Base-by-base conservation (phyloP, 768 basidiomycete genomes). In the Mycena capillaripes region DNA sequence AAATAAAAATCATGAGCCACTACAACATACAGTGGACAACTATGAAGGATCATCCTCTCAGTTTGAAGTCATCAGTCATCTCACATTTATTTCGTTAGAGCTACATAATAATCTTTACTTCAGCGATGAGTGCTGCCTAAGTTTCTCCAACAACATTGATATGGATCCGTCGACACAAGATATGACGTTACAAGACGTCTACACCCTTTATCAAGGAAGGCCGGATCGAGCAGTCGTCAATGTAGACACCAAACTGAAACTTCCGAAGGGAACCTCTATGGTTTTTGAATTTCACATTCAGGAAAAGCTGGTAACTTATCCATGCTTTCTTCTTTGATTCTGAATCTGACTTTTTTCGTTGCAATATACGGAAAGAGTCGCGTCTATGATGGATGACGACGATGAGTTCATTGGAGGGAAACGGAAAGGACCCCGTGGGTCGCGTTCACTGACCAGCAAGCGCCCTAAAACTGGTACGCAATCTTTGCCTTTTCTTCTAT, bases 181-280 rank as follows among this genome's bases (percentile, higher is more conserved):
- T 27, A 42, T 66, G 65, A 57, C 65, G 7, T 11, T 66, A 25
- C 65, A 66, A 19, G 29, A 34, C 10, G 19, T 66, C 5, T 66
- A 66, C n/a, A 42, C 25, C 9, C 34, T 30, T 4, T 66, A 66
- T 21, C 55, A 56, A 21, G 23, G 21, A 14, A 3, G 52, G 3
- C 52, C 53, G 7, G 52, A 55, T 32, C 50, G 53, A 3, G 36
- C 23, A 8, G 36, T 66, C 29, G 64, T 66, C 38, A 56, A 55
- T 19, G 52, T n/a, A 2, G 40, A 42, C 16, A 4, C 52, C 2
- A 57, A 66, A 19, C 25, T 44, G 19, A 66, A 57, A 42, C 65
- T 66, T 17, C 55, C 65, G 19, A 66, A 66, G 19, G 65, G 65
- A 0, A 34, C 64, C 4, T 66, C 65, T 1, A 56, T 66, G 38